Conservation (phyloP, 305 asterid species). For the Coffea humblotiana region DNA sequence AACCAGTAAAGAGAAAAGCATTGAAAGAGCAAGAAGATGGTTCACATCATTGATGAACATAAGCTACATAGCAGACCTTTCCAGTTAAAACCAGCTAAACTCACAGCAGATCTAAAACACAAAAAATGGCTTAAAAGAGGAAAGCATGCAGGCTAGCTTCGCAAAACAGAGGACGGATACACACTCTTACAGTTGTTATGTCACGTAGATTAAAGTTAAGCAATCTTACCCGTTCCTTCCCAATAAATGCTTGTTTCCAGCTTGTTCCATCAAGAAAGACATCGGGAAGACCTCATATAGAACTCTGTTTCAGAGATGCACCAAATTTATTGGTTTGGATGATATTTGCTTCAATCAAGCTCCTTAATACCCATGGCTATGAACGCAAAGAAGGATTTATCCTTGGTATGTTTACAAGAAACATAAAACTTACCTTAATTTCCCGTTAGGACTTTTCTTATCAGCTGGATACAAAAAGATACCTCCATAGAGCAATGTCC, state of each 20-base stretch:
- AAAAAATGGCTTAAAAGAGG: too few species aligned
- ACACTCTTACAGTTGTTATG: not conserved
- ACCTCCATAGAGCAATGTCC: constrained; percentile 95
- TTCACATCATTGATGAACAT: too few species aligned
- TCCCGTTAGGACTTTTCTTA: constrained; percentile 92
- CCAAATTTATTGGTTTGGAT: not conserved
- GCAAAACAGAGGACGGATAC: too few species aligned
- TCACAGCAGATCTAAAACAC: too few species aligned
- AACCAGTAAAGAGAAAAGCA: too few species aligned
- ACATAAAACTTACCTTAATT: constrained; percentile 55
- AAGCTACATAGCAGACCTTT: too few species aligned
- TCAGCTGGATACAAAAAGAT: constrained; percentile 95
- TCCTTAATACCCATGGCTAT: not conserved
- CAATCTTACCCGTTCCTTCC: constrained; percentile 69
- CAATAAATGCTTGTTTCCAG: constrained; percentile 94
- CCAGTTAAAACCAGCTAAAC: too few species aligned
- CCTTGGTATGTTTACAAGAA: not conserved
- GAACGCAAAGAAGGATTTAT: not conserved
- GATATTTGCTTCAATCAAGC: not conserved
- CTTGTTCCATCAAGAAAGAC: constrained; percentile 98
- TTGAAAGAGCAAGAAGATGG: too few species aligned
- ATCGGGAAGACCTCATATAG: constrained; percentile 96
- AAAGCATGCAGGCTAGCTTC: too few species aligned
- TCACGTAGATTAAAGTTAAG: not conserved
- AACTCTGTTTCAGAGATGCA: constrained; percentile 53